Conservation (phyloP, 805 yeast species). For the Candida pini region DNA sequence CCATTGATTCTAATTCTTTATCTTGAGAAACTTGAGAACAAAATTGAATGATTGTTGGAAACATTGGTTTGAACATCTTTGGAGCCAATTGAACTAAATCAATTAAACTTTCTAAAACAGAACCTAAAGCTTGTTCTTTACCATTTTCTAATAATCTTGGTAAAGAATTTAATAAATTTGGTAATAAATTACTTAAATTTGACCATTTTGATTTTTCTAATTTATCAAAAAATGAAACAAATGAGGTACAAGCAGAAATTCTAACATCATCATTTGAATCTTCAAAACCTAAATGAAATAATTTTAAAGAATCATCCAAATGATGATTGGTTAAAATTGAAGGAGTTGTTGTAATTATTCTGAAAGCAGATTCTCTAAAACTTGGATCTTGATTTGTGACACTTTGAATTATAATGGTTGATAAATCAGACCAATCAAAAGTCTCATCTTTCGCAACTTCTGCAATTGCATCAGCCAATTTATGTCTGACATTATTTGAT, state of each 20-base stretch:
- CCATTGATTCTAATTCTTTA: conserved; percentile 67
- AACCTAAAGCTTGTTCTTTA: conserved; percentile 74
- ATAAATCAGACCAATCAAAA: conserved; percentile 69
- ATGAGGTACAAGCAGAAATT: conserved; percentile 88
- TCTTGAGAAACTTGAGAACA: conserved; percentile 79
- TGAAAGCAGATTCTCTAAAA: conserved; percentile 84
- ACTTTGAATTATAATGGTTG: conserved; percentile 71
- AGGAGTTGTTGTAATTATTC: conserved; percentile 84
- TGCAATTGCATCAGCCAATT: conserved; percentile 88
- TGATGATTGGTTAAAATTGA: conserved; percentile 53
- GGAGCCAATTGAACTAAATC: conserved; percentile 93
- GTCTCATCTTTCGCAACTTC: conserved; percentile 75
- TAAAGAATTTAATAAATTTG: conserved; percentile 76
- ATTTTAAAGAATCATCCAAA: conserved; percentile 46
- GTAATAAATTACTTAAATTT: conserved; percentile 69
- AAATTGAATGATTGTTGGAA: conserved; percentile 80
- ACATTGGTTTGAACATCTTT: conserved; percentile 87
- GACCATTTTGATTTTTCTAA: conserved; percentile 79
- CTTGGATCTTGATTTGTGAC: conserved; percentile 43
- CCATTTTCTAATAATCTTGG: conserved; percentile 79
- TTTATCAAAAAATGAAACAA: conserved; percentile 80
- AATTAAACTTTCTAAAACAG: conserved; percentile 83
- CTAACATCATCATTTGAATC: conserved; percentile 80
- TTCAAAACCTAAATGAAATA: conserved; percentile 75
- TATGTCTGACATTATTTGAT: conserved; percentile 78